A percentile compares a stretch with the other conserved stretches of the same genome.
These are phyloP conservation scores for Cryptosporidium xiaoi DNA, from an alignment of 169 alveolate species.

Conservation along the genomic window DNA sequence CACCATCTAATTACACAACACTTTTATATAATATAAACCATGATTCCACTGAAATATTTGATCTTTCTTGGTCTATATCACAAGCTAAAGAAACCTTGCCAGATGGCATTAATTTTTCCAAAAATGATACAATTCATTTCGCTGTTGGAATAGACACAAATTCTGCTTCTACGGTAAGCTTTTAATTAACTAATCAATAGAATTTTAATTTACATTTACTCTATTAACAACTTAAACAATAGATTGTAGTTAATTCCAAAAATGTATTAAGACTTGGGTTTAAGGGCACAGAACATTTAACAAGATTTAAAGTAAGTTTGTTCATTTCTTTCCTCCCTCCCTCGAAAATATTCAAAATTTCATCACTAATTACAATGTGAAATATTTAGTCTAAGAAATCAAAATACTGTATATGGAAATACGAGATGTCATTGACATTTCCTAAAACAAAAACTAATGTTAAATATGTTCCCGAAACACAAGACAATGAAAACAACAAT, in stretches of 20 bases:
- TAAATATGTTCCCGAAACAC: constrained; percentile 21
- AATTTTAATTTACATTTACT: not conserved
- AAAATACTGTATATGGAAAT: constrained; percentile 42
- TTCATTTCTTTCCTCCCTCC: not conserved
- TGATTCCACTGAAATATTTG: constrained; percentile 41
- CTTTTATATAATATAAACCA: constrained; percentile 35
- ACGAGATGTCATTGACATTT: constrained; percentile 54
- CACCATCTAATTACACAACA: constrained; percentile 28
- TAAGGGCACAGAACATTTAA: constrained; percentile 26
- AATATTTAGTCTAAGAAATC: constrained; percentile 34
- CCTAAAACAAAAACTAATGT: constrained; percentile 38
- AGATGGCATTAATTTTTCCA: constrained; percentile 23
- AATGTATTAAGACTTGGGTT: constrained; percentile 31
- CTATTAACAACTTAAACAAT: too few relatives aligned
- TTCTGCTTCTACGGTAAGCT: constrained; percentile 61
- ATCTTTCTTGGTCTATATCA: constrained; percentile 53
- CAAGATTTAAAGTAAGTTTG: constrained; percentile 30
- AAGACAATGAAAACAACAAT: not conserved
- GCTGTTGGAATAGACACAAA: constrained; percentile 59
- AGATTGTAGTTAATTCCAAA: constrained; percentile 63
- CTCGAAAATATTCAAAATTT: not conserved
- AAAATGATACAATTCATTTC: constrained; percentile 38
- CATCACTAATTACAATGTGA: not conserved
- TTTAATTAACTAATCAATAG: not conserved
- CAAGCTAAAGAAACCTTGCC: constrained; percentile 10